A percentile compares a stretch with the other conserved stretches of the same genome.
Conservation (phyloP, 345 rosid species). For the Hibiscus trionum region DNA sequence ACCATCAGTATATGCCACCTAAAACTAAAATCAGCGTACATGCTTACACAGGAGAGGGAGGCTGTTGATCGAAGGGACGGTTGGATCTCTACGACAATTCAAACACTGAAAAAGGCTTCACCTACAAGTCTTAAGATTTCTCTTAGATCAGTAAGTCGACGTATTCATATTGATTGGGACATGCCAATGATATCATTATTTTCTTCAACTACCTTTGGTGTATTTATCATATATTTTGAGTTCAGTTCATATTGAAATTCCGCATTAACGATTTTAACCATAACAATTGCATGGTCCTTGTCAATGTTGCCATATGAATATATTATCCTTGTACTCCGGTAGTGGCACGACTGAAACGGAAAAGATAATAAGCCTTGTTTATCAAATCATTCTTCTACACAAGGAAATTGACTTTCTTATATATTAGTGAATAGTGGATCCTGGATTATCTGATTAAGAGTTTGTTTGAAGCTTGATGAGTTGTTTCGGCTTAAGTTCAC, state of each 20-base stretch:
- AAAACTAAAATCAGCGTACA: background rate
- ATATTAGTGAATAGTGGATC: too few relatives aligned
- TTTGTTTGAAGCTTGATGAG: background rate
- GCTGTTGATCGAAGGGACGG: slow-evolving; percentile 26
- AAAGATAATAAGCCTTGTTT: too few relatives aligned
- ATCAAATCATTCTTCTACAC: too few relatives aligned
- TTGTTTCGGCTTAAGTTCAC: background rate
- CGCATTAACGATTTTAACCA: too few relatives aligned
- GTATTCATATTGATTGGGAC: slow-evolving; percentile 7
- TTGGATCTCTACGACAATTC: slow-evolving; percentile 53
- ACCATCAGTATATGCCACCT: background rate
- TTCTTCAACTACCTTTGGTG: background rate
- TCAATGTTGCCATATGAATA: too few relatives aligned
- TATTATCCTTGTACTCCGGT: too few relatives aligned
- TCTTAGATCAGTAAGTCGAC: slow-evolving; percentile 58
- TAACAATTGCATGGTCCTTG: too few relatives aligned
- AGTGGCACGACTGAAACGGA: too few relatives aligned
- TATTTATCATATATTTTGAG: background rate
- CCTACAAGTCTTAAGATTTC: slow-evolving; percentile 86
- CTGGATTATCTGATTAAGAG: too few relatives aligned
- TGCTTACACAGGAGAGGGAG: slow-evolving; percentile 49
- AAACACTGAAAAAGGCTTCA: slow-evolving; percentile 58
- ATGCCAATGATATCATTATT: background rate
- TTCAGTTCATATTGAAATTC: too few relatives aligned
- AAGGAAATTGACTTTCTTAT: too few relatives aligned